Conservation (phyloP, 2,329 filamentous ascomycete genomes). For the Ceratocystis smalleyi region DNA sequence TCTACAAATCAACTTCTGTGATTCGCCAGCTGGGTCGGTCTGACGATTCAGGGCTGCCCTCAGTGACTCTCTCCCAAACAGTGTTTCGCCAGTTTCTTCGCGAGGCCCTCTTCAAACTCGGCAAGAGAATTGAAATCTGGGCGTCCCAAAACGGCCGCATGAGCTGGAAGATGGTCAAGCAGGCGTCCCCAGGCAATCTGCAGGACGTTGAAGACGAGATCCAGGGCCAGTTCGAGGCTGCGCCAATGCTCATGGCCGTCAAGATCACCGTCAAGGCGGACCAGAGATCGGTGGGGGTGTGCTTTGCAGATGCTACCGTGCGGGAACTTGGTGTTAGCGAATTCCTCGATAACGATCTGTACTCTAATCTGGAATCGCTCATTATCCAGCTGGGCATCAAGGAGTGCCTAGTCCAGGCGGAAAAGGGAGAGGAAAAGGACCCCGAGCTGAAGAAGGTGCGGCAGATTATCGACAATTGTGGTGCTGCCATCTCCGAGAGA, state of each 20-base stretch:
- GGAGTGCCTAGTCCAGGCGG: slow-evolving; percentile 75
- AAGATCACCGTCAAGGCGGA: slow-evolving; percentile 79
- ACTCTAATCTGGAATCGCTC: slow-evolving; percentile 92
- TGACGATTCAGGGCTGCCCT: slow-evolving; percentile 71
- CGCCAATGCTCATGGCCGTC: slow-evolving; percentile 88
- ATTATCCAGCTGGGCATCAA: slow-evolving; percentile 92
- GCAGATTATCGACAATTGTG: slow-evolving; percentile 82
- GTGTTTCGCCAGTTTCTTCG: slow-evolving; percentile 92
- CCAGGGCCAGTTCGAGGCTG: slow-evolving; percentile 68
- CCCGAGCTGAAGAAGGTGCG: slow-evolving; percentile 74
- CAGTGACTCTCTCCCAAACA: slow-evolving; percentile 87
- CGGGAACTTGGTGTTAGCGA: slow-evolving; percentile 92
- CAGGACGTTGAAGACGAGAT: slow-evolving; percentile 96
- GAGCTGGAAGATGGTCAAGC: slow-evolving; percentile 83
- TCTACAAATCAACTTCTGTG: slow-evolving; percentile 96
- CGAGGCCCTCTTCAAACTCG: slow-evolving; percentile 80
- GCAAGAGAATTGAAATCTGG: slow-evolving; percentile 86
- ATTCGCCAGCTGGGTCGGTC: slow-evolving; percentile 75
- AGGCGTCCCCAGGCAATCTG: slow-evolving; percentile 87
- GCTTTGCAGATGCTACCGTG: slow-evolving; percentile 94
- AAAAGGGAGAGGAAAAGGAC: slow-evolving; percentile 70
- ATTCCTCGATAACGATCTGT: slow-evolving; percentile 96
- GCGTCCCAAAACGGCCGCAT: slow-evolving; percentile 59
- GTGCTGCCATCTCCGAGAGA: slow-evolving; percentile 74
- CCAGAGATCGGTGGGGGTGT: slow-evolving; percentile 81